Conservation (phyloP, 73 alveolate genomes). For the Paraurostyla sp. region DNA sequence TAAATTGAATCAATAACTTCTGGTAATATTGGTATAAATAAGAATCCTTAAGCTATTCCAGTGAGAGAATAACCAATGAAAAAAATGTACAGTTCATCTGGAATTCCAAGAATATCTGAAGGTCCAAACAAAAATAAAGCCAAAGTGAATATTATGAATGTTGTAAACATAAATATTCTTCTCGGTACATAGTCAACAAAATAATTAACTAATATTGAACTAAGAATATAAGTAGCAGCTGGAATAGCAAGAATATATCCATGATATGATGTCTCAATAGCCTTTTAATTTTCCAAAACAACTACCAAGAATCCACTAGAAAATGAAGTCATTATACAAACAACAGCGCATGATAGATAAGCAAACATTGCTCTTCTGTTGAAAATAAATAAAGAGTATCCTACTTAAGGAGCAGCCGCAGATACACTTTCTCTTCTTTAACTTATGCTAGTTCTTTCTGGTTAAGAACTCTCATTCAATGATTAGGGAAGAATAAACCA, state of each 20-base stretch:
- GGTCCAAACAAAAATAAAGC: constrained; percentile 35
- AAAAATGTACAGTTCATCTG: constrained; percentile 21
- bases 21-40: constrained; percentile 48
- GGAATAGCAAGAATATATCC: constrained; percentile 56
- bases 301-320: constrained; percentile 8
- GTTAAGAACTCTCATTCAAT: no score
- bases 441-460: not conserved
- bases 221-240: constrained; percentile 7
- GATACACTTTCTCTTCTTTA: not conserved
- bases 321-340: constrained; percentile 1
- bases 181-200: constrained; percentile 27
- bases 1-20: constrained; percentile 44
- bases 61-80: constrained; percentile 10
- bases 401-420: not conserved
- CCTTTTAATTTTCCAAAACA: not conserved
- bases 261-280: not conserved
- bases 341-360: not conserved
- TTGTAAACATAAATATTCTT: not conserved
- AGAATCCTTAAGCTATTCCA: constrained; percentile 37
- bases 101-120: not conserved
- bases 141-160: not conserved
- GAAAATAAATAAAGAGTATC: not conserved
- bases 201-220: not conserved
- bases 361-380: constrained; percentile 38
- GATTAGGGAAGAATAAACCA: not conserved